Conservation (phyloP, 2,329 filamentous ascomycete species). For the Botryotinia convoluta region DNA sequence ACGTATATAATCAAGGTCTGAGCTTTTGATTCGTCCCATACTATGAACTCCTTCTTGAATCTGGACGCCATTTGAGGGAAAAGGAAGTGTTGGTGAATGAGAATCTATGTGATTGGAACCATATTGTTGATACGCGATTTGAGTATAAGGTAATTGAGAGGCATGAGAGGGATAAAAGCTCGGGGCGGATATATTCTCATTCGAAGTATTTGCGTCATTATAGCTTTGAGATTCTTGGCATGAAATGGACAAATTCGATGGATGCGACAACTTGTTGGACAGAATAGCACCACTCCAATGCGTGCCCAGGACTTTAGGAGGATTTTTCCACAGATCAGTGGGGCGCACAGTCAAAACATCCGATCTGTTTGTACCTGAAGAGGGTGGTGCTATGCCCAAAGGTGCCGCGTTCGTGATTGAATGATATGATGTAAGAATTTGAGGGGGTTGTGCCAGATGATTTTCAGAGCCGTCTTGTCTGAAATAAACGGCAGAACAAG, state of each 20-base stretch:
- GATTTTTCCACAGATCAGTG: neutral
- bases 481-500: neutral
- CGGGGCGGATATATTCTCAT: neutral
- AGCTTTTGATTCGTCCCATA: neutral
- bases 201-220: neutral
- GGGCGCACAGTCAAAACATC: neutral
- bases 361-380: neutral
- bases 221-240: neutral
- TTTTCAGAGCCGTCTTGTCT: neutral
- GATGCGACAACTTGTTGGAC: neutral
- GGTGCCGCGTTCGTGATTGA: neutral
- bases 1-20: neutral
- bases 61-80: neutral
- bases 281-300: neutral
- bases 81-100: neutral
- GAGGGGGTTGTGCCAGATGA: neutral
- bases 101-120: neutral
- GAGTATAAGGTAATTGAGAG: neutral
- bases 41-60: neutral
- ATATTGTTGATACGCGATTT: neutral
- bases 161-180: neutral
- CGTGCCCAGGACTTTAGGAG: neutral
- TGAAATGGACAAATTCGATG: neutral
- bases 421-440: neutral
- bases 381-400: neutral